A percentile compares a stretch with the other conserved stretches of the same genome.
phyloP scores from a whole-genome alignment of 371 early-diverging fungal species.

The Rhizopus microsporus region DNA sequence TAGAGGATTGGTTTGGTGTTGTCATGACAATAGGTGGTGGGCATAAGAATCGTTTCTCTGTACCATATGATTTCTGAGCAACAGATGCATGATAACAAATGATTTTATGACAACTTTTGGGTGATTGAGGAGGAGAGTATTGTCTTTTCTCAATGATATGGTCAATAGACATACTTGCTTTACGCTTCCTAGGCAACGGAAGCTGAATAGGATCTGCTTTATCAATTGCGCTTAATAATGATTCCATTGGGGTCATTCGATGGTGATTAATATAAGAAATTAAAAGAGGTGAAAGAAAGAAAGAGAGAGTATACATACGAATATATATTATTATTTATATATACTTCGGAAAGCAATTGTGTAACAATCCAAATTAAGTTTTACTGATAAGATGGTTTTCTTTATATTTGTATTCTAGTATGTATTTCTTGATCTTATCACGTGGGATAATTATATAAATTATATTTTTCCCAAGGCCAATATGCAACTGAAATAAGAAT shows the following conservation, averaged over 20 bases:
- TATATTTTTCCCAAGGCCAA: constrained; percentile 31
- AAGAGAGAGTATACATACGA: constrained; percentile 1
- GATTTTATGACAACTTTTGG: constrained; percentile 25
- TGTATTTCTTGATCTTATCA: constrained; percentile 41
- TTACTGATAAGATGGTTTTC: constrained; percentile 42
- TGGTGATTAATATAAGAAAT: constrained; percentile 2
- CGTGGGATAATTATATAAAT: constrained; percentile 27
- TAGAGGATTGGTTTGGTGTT: constrained; percentile 18
- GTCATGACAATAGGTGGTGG: constrained; percentile 75
- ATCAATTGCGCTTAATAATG: constrained; percentile 44
- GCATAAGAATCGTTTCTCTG: constrained; percentile 83
- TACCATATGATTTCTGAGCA: constrained; percentile 89
- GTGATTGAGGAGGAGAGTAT: constrained; percentile 7
- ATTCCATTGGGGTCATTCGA: constrained; percentile 48
- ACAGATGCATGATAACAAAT: constrained; percentile 68
- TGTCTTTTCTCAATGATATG: constrained; percentile 21
- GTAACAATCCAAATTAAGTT: constrained; percentile 38
- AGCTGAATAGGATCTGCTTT: constrained; percentile 36
- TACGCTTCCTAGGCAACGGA: constrained; percentile 22
- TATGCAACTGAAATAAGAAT: constrained; percentile 6
- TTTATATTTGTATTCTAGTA: neutral
- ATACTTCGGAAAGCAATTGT: constrained; percentile 5
- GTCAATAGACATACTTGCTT: constrained; percentile 47
- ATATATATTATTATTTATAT: constrained; percentile 4
- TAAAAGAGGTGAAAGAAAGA: constrained; percentile 12